Evolutionary conservation across 768 basidiomycete species (phyloP), one percentile per base, ranked within the genome.

Genomic region (Mycena kentingensis): DNA sequence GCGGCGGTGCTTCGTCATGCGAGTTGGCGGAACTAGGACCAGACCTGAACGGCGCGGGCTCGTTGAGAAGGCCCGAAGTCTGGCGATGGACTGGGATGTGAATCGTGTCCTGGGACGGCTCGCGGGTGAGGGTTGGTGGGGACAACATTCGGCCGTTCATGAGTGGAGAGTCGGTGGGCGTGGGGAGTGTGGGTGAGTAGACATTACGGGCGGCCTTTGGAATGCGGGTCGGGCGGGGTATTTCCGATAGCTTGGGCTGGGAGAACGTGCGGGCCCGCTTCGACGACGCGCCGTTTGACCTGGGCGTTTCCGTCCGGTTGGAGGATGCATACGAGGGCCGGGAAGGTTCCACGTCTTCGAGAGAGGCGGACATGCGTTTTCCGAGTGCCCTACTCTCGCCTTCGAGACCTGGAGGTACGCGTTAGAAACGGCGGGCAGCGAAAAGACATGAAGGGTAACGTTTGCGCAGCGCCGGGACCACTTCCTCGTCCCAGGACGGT

Each of bases 321-420:
- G 62, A 50, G 51, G 54, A 62, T 52, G 62, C 47, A 63, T 34
- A 49, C 32, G 26, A 71, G 56, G 11, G 73, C 61, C 54, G 70
- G 63, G 49, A 72, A 60, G 60, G 73, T 76, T 25, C 78, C 73
- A 39, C 75, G 55, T 81, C 80, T 63, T 82, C 82, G 38, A 67
- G 60, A 15, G 84, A 84, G 31, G 58, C 47, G 29, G 90, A 91
- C 66, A 92, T 81, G 54, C 90, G 84, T 57, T 81, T 84, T 27
- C 89, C 75, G 47, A 93, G 76, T n/a, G 82, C 82, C 31, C 84
- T 79, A 62, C 89, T 90, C 73, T 93, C 91, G 55, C 74, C 79
- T 70, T 93, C 84, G 18, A 93, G 80, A 50, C 91, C 91, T 93
- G 62, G 13, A 15, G n/a, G 19, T 38, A 60, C 46, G 44, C 43